Base-by-base conservation (phyloP, 2,329 filamentous ascomycete species). In the Colletotrichum lindemuthianum region DNA sequence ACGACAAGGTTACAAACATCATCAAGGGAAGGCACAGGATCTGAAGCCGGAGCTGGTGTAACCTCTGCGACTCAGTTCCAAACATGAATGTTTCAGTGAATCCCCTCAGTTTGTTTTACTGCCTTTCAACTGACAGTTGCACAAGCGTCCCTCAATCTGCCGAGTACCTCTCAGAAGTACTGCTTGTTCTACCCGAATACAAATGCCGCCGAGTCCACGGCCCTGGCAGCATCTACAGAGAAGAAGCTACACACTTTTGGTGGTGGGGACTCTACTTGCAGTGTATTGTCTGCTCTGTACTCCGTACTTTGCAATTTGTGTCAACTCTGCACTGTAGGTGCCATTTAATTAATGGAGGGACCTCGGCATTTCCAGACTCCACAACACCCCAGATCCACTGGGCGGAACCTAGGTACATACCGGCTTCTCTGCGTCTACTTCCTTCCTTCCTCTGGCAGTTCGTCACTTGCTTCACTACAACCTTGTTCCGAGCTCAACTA, bases 291-390 rank as follows among this genome's bases (percentile, higher is more conserved):
- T 24, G 24, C 24, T 24, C 24, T 24, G 24, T 0, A 37, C 36
- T 15, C 36, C 33, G 16, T 37, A 33, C 13, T 51, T 15, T 34
- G 32, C 12, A 15, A 43, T 13, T 15, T 34, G 39, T 34, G 39
- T 40, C n/a, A n/a, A n/a, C n/a, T n/a, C 37, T 53, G 8, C 6
- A 10, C 15, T 40, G 49, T 36, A 39, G 51, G 45, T 53, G 58
- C 24, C 24, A 24, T 24, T 24, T 24, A 4, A 24, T 24, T 24
- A 24, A 24, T 24, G 24, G 24, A 24, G 24, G 59, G 44, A 65
- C 63, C 63, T 65, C 63, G 63, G 63, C 58, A 61, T 65, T 40
- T 61, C 63, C 52, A 24, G 24, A 24, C 24, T 24, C 24, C 24
- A 44, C 49, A 32, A 40, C 36, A 41, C 59, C 53, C 45, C 49